Percentiles rank a stretch among this genome's conserved stretches.
Evolutionary conservation across 2,329 filamentous ascomycete genomes (phyloP).

Genomic region (Colletotrichum sp.): DNA sequence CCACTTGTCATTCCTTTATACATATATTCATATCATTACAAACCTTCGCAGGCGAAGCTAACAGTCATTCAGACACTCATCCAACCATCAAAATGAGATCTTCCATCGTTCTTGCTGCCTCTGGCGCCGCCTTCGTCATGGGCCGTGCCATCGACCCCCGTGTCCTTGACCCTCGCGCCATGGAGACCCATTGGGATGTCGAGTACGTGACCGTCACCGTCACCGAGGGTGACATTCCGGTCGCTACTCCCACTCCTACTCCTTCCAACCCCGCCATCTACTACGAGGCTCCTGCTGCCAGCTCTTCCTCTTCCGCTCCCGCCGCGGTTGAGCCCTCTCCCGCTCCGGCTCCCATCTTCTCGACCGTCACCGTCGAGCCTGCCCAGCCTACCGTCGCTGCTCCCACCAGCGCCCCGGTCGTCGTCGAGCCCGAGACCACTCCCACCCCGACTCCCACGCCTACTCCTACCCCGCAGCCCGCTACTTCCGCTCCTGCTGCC

Average conservation of each 20-base stretch:
- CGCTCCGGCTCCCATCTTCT: slow-evolving; percentile 13
- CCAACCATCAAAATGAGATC: slow-evolving; percentile 51
- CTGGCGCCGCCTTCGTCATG: slow-evolving; percentile 50
- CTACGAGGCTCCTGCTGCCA: slow-evolving; percentile 19
- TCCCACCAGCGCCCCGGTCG: background rate
- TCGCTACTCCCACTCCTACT: slow-evolving; percentile 24
- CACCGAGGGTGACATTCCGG: slow-evolving; percentile 33
- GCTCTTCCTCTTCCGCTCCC: background rate
- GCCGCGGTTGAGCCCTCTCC: background rate
- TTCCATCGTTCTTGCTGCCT: slow-evolving; percentile 48
- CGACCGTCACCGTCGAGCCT: slow-evolving; percentile 14
- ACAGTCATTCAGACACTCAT: slow-evolving; percentile 19
- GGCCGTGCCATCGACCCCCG: slow-evolving; percentile 50
- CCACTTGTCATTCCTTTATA: background rate
- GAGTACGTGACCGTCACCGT: slow-evolving; percentile 51
- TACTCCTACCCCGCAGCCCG: slow-evolving; percentile 16
- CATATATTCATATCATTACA: background rate
- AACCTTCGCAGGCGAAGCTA: slow-evolving; percentile 22
- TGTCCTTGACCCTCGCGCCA: slow-evolving; percentile 35
- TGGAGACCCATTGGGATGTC: slow-evolving; percentile 45
- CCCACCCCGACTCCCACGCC: slow-evolving; percentile 14
- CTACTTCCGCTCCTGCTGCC: slow-evolving; percentile 26
- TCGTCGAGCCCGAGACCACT: slow-evolving; percentile 18
- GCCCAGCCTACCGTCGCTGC: slow-evolving; percentile 30
- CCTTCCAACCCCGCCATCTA: slow-evolving; percentile 15